Evolutionary conservation across 75 land plant species (phyloP).

Genomic region (Pinus albicaulis): DNA sequence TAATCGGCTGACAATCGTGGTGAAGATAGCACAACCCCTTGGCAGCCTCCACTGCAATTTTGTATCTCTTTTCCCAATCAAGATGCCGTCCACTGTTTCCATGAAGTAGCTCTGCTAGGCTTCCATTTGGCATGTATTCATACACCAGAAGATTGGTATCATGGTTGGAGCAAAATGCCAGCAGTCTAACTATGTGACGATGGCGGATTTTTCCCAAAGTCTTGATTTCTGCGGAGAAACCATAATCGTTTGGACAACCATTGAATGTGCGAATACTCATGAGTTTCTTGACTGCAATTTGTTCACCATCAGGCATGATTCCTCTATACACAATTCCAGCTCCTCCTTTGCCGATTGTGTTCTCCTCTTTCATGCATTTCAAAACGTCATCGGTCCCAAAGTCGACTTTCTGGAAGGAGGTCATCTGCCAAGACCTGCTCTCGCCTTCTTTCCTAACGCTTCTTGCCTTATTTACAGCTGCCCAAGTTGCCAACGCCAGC

Average conservation of each 20-base stretch:
- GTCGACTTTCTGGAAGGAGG: constrained; percentile 56
- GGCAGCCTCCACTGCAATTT: constrained; percentile 64
- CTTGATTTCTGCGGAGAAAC: constrained; percentile 59
- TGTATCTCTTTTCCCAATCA: constrained; percentile 59
- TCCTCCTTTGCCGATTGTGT: constrained; percentile 77
- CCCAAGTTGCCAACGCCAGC: constrained; percentile 41
- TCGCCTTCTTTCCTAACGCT: constrained; percentile 13
- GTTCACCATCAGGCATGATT: constrained; percentile 47
- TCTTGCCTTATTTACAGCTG: constrained; percentile 13
- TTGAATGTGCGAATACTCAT: constrained; percentile 1
- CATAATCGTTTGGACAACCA: constrained; percentile 46
- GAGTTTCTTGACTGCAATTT: constrained; percentile 80
- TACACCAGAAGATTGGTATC: constrained; percentile 65
- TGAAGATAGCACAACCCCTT: constrained; percentile 63
- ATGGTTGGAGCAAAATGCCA: constrained; percentile 65
- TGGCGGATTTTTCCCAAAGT: constrained; percentile 74
- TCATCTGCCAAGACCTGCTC: constrained; percentile 50
- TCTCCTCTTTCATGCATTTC: constrained; percentile 64
- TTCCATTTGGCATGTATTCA: constrained; percentile 73
- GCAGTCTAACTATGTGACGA: constrained; percentile 62
- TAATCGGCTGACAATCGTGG: constrained; percentile 74
- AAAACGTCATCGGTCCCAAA: constrained; percentile 60
- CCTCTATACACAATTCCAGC: constrained; percentile 88
- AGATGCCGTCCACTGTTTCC: constrained; percentile 56
- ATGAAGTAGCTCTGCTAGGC: constrained; percentile 67